Evolutionary conservation across 306 rosid species (phyloP).

Genomic region (Prinsepia uniflora): DNA sequence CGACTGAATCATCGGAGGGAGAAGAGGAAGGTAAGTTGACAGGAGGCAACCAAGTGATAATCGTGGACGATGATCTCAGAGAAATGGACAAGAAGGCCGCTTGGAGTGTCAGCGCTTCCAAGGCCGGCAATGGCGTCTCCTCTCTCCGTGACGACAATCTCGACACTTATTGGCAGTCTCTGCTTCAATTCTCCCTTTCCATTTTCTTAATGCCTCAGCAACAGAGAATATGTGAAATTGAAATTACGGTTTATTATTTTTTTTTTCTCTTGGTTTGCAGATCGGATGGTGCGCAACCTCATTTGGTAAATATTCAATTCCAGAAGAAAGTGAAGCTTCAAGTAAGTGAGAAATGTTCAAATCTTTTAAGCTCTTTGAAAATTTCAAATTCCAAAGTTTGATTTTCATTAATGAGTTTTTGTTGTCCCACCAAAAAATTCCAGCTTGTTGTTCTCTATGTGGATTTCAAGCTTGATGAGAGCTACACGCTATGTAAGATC

Average conservation of each 20-base stretch:
- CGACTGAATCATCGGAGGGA: constrained; percentile 83
- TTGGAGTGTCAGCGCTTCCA: constrained; percentile 96
- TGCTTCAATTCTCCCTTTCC: not conserved
- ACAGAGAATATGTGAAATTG: not conserved
- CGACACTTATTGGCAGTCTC: constrained; percentile 84
- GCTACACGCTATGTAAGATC: constrained; percentile 84
- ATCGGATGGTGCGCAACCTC: constrained; percentile 96
- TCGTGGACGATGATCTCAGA: constrained; percentile 63
- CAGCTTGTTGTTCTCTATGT: constrained; percentile 79
- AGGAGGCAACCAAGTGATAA: constrained; percentile 49
- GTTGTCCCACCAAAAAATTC: not conserved
- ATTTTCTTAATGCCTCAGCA: not conserved
- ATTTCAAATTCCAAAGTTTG: not conserved
- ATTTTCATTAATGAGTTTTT: constrained; percentile 2
- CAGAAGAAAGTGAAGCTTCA: constrained; percentile 88
- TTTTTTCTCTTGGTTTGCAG: constrained; percentile 29
- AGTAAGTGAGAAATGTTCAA: constrained; percentile 25
- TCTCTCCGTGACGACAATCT: constrained; percentile 76
- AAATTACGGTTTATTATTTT: no score
- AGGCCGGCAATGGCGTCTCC: constrained; percentile 86
- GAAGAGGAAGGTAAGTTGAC: constrained; percentile 75
- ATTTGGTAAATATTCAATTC: constrained; percentile 81
- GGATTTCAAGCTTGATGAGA: constrained; percentile 92
- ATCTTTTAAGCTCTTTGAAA: not conserved
- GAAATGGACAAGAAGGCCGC: constrained; percentile 93